A percentile compares a stretch with the other conserved stretches of the same genome.
Evolutionary conservation across 2,329 filamentous ascomycete genomes (phyloP).

Genomic region (Fusarium longipes): DNA sequence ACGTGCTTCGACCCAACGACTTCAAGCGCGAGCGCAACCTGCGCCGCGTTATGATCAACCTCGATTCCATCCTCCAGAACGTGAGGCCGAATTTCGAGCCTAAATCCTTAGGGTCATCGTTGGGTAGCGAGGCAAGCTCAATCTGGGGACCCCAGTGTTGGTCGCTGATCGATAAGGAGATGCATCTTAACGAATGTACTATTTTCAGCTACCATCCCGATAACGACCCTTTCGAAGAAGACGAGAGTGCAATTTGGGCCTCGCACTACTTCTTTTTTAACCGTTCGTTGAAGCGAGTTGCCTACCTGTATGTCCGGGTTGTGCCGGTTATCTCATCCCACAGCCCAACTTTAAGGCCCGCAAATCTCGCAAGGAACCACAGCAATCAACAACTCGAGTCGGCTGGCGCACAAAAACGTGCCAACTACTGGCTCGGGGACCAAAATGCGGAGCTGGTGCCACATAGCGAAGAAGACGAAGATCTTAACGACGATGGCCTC

Average conservation of each 20-base stretch:
- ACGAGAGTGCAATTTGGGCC: constrained; percentile 94
- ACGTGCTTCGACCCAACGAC: constrained; percentile 87
- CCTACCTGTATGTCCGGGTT: constrained; percentile 92
- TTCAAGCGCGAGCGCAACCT: constrained; percentile 87
- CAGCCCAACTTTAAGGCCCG: constrained; percentile 62
- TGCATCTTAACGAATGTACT: constrained; percentile 88
- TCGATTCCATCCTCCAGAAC: constrained; percentile 89
- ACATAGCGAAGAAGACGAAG: constrained; percentile 60
- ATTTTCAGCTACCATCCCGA: constrained; percentile 91
- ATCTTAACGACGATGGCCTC: constrained; percentile 61
- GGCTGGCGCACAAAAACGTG: constrained; percentile 71
- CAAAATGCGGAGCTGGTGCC: constrained; percentile 62
- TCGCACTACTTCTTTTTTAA: constrained; percentile 99
- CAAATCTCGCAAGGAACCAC: constrained; percentile 46
- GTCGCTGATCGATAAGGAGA: constrained; percentile 92
- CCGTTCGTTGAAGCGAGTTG: constrained; percentile 88
- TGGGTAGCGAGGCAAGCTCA: constrained; percentile 63
- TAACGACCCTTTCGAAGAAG: constrained; percentile 90
- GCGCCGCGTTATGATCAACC: constrained; percentile 82
- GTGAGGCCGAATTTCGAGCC: constrained; percentile 74
- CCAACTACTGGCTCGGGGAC: constrained; percentile 88
- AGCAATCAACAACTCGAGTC: constrained; percentile 49
- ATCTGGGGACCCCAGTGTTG: constrained; percentile 92
- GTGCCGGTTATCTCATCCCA: constrained; percentile 78
- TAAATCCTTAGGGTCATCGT: constrained; percentile 56